Base-by-base conservation (phyloP, 768 basidiomycete species). In the Paxillus rubicundulus region DNA sequence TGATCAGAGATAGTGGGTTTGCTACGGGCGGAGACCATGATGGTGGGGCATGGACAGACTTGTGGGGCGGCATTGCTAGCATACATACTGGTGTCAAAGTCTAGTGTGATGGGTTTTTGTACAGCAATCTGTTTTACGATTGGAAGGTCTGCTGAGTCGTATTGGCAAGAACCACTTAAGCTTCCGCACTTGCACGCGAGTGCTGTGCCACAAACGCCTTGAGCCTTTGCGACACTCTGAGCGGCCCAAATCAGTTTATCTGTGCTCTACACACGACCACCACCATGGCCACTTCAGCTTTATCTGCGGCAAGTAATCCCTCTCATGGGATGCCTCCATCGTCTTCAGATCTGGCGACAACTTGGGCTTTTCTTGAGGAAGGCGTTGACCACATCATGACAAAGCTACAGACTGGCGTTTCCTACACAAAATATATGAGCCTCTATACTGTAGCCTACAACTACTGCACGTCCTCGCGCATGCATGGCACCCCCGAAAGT, bases 381-480 rank as follows among this genome's bases (percentile, higher is more conserved):
- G 87, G 62, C 60, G 87, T 92, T 30, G 90, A 93, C 72, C 90
- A 92, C 64, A 92, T 93, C 67, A 92, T 93, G 90, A 91, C 87
- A 59, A 89, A 89, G 71, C 77, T 92, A 17, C 88, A 91, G 63
- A 89, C 88, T 0, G 91, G 91, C 54, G 87, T 93, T 48, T 91
- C 91, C 18, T 91, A 89, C 72, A 87, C 88, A 54, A 91, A 84
- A 78, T 92, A 92, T 68, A 92, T 88, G 91, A 80, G 69, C 57
- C 76, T 85, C 54, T 93, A 98, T 72, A 96, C 94, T 20, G 91
- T 93, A 47, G 89, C 92, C 9, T 98, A 99, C 78, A 98, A 98
- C 75, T 98, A 96, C 70, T 99, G 97, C 67, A 98, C 92, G 24
- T 89, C 88, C 27, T 89, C 88, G 3, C 86, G 85, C 69, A 87